Conservation (phyloP, 768 basidiomycete genomes). For the Rhodosporidiobolus sp. region DNA sequence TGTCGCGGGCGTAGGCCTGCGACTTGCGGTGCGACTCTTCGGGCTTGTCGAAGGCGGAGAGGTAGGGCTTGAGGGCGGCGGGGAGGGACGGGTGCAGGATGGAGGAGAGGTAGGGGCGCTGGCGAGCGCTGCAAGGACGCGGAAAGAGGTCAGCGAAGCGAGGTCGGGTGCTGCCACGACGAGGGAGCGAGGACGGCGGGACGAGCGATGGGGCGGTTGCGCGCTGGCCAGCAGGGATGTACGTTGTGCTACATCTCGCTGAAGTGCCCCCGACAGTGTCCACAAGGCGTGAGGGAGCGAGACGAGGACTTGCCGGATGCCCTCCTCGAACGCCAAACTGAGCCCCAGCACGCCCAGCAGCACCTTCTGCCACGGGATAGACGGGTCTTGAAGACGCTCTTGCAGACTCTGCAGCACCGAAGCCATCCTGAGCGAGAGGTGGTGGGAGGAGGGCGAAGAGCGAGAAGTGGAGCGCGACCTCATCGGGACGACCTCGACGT, state of each 20-base stretch:
- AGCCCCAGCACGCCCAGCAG: constrained; percentile 75
- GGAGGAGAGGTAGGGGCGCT: constrained; percentile 68
- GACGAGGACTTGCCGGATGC: constrained; percentile 65
- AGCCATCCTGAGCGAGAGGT: constrained; percentile 7
- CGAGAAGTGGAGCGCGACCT: no score
- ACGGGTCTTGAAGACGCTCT: constrained; percentile 37
- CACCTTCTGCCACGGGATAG: constrained; percentile 68
- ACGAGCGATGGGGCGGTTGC: neutral
- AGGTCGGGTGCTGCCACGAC: no score
- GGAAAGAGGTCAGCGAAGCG: neutral
- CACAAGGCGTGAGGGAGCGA: no score
- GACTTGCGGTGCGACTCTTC: constrained; percentile 71
- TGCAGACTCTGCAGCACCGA: constrained; percentile 2
- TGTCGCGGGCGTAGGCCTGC: constrained; percentile 85
- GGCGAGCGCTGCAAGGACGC: constrained; percentile 57
- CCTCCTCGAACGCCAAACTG: constrained; percentile 80
- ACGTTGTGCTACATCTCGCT: neutral
- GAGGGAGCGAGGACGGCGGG: no score
- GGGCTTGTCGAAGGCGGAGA: constrained; percentile 59
- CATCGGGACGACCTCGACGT: no score
- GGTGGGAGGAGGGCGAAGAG: no score
- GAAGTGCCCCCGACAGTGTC: no score
- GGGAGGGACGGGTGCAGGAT: constrained; percentile 59
- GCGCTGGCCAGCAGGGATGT: no score
- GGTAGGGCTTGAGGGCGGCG: constrained; percentile 64